These are phyloP conservation scores for Fusarium sp. DNA, from an alignment of 2,329 filamentous ascomycete genomes.

Conservation along the genomic window DNA sequence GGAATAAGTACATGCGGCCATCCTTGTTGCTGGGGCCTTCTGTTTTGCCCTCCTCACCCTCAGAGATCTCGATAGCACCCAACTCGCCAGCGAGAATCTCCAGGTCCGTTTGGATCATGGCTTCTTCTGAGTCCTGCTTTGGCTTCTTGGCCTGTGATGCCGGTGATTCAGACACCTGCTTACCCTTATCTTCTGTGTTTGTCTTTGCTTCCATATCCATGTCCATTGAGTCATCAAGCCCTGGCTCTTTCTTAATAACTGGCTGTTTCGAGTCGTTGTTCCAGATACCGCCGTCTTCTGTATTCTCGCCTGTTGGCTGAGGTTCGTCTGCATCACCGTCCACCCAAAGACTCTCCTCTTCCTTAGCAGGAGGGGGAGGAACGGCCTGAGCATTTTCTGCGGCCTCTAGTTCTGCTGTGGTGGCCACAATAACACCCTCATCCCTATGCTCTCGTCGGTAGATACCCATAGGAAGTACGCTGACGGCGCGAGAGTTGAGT, in stretches of 20 bases:
- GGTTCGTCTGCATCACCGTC: conserved; percentile 52
- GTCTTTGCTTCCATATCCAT: conserved; percentile 54
- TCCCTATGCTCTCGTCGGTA: conserved; percentile 68
- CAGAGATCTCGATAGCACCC: conserved; percentile 54
- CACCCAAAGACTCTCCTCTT: conserved; percentile 63
- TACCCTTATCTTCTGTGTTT: conserved; percentile 37
- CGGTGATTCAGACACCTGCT: conserved; percentile 44
- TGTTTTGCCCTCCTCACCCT: conserved; percentile 44
- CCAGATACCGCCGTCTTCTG: conserved; percentile 60
- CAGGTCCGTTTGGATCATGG: conserved; percentile 57
- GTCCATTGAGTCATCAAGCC: conserved; percentile 58
- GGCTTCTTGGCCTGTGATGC: conserved; percentile 49
- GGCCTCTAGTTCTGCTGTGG: conserved; percentile 69
- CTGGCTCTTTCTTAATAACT: conserved; percentile 62
- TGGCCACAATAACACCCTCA: conserved; percentile 66
- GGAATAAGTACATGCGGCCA: conserved; percentile 73
- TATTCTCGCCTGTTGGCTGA: conserved; percentile 48
- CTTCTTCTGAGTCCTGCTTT: conserved; percentile 56
- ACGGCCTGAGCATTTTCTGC: conserved; percentile 59
- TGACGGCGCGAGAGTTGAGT: conserved; percentile 50
- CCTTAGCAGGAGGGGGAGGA: conserved; percentile 47
- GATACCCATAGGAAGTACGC: conserved; percentile 68
- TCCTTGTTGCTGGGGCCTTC: conserved; percentile 59
- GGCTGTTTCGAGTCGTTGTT: conserved; percentile 55
- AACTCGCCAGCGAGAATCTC: conserved; percentile 60